Percentiles rank a stretch among this genome's conserved stretches.
phyloP scores from a whole-genome alignment of 331 rosid species.

The Telfairia occidentalis region DNA sequence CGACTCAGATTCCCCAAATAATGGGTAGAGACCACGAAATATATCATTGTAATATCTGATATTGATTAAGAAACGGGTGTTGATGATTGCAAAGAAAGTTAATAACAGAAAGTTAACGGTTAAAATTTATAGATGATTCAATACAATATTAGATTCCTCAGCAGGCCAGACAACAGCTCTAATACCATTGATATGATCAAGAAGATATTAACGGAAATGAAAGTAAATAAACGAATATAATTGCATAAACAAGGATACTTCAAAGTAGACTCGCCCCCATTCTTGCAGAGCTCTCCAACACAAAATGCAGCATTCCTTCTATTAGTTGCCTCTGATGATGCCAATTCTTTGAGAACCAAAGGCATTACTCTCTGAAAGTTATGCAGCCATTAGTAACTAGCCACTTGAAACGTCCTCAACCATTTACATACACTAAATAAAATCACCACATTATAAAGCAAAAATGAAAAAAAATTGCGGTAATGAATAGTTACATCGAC shows the following conservation, averaged over 20 bases:
- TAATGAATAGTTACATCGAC: slow-evolving; percentile 48
- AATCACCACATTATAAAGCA: background rate
- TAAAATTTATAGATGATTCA: background rate
- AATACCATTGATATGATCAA: background rate
- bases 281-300: slow-evolving; percentile 95
- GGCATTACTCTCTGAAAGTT: slow-evolving; percentile 76
- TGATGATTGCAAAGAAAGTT: background rate
- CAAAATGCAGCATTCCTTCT: slow-evolving; percentile 98
- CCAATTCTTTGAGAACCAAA: slow-evolving; percentile 70
- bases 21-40: slow-evolving; percentile 73
- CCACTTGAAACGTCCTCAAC: background rate
- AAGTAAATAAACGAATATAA: background rate
- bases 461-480: background rate
- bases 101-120: background rate
- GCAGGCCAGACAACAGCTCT: background rate
- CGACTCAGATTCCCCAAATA: slow-evolving; percentile 91
- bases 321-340: slow-evolving; percentile 80
- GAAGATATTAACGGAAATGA: background rate
- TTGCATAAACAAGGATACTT: slow-evolving; percentile 50
- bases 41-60: slow-evolving; percentile 68
- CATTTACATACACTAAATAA: background rate
- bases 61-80: slow-evolving; percentile 22
- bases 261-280: slow-evolving; percentile 70
- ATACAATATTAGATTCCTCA: background rate
- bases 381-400: slow-evolving; percentile 20